These are phyloP conservation scores for Metschnikowia peoriensis DNA, from an alignment of 805 yeast genomes.

Conservation along the genomic window DNA sequence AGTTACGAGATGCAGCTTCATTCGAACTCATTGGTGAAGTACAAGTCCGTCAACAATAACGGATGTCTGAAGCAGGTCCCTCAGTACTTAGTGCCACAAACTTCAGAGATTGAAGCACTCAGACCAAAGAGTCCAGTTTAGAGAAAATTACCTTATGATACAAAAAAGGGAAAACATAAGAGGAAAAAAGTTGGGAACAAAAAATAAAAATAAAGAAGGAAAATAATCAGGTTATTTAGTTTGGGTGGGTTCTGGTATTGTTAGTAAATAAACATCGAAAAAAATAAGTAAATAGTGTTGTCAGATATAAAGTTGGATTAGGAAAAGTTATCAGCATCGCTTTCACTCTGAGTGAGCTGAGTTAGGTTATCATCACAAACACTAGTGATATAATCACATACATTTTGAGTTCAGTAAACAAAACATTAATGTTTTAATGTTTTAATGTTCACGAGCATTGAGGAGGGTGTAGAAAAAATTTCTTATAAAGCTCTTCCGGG, in stretches of 20 bases:
- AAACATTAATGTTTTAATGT: not conserved
- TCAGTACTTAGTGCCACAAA: slow-evolving; percentile 58
- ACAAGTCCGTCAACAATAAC: slow-evolving; percentile 14
- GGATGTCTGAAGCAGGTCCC: slow-evolving; percentile 35
- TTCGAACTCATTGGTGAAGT: slow-evolving; percentile 30
- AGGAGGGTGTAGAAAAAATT: not conserved
- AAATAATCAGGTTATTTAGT: not conserved
- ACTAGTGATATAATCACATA: slow-evolving; percentile 6
- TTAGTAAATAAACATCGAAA: slow-evolving; percentile 8
- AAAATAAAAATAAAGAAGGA: not conserved
- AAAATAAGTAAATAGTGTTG: slow-evolving; percentile 6
- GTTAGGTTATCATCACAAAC: slow-evolving; percentile 52
- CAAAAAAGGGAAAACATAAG: not conserved
- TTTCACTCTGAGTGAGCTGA: slow-evolving; percentile 56
- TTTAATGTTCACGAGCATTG: too few species aligned
- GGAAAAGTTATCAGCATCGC: slow-evolving; percentile 49
- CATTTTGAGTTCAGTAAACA: not conserved
- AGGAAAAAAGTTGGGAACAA: not conserved
- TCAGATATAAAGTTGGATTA: slow-evolving; percentile 48
- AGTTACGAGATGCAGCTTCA: slow-evolving; percentile 32
- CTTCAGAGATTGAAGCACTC: slow-evolving; percentile 70
- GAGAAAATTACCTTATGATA: not conserved
- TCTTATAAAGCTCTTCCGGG: not conserved
- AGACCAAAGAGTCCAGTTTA: slow-evolving; percentile 77
- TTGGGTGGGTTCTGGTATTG: slow-evolving; percentile 1